These are phyloP conservation scores for Acacia crassicarpa DNA, from an alignment of 306 rosid genomes.

Conservation along the genomic window DNA sequence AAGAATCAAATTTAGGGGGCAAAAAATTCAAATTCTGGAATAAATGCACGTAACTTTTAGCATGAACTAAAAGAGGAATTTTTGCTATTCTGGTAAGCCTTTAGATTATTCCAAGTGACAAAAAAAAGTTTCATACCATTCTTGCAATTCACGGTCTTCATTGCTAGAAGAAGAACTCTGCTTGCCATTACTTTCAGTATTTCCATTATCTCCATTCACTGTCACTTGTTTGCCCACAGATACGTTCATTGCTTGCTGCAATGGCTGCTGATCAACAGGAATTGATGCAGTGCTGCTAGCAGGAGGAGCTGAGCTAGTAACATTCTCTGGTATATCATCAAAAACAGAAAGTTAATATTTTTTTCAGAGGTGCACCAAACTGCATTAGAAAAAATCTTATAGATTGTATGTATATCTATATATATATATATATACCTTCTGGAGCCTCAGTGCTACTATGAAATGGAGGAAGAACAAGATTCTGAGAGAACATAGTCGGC, in stretches of 20 bases:
- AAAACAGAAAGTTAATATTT: background rate
- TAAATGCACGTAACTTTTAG: constrained; percentile 33
- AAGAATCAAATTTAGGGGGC: constrained; percentile 16
- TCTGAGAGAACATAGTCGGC: constrained; percentile 59
- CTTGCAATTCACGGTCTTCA: constrained; percentile 62
- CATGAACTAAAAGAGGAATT: constrained; percentile 37
- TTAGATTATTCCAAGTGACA: constrained; percentile 26
- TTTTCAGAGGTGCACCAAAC: background rate
- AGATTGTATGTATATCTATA: background rate
- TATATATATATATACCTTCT: constrained; percentile 41
- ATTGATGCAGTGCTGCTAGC: constrained; percentile 19
- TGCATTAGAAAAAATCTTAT: background rate
- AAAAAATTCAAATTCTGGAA: constrained; percentile 22
- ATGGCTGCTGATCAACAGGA: constrained; percentile 42
- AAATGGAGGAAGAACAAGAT: constrained; percentile 48
- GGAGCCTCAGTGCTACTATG: constrained; percentile 50
- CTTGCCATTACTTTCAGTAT: constrained; percentile 48
- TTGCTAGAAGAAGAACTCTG: constrained; percentile 45
- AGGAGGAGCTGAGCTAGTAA: constrained; percentile 36
- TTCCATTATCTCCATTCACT: constrained; percentile 36
- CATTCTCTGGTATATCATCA: constrained; percentile 48
- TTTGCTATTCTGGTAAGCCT: constrained; percentile 35
- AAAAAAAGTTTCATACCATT: constrained; percentile 51
- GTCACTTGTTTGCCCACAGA: constrained; percentile 45
- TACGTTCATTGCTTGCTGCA: constrained; percentile 18